Percentiles rank a stretch among this genome's conserved stretches.
These are phyloP conservation scores for Gillenia trifoliata DNA, from an alignment of 306 rosid species.

Conservation along the genomic window DNA sequence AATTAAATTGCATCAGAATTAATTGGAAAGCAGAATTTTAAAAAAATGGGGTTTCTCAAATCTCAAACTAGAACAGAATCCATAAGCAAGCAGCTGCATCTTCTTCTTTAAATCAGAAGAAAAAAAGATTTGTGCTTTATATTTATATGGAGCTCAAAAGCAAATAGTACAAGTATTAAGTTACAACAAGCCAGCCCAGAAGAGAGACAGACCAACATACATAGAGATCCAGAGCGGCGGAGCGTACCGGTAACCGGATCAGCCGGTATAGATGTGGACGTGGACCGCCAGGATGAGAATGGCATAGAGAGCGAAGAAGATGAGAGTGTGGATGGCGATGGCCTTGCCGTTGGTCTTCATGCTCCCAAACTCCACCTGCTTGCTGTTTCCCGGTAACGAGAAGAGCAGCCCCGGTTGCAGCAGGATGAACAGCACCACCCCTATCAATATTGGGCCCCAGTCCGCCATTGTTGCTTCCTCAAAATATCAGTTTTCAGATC, in stretches of 20 bases:
- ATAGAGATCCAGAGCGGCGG: constrained; percentile 1
- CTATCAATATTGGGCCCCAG: constrained; percentile 93
- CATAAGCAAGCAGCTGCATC: neutral
- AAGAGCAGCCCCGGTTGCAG: constrained; percentile 87
- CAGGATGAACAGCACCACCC: constrained; percentile 80
- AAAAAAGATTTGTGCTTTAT: neutral
- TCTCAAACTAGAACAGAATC: neutral
- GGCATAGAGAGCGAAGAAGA: constrained; percentile 73
- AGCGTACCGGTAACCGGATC: constrained; percentile 13
- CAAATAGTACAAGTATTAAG: neutral
- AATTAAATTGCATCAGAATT: no score
- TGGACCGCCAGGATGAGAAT: constrained; percentile 63
- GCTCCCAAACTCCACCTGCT: constrained; percentile 66
- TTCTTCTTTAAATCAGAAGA: neutral
- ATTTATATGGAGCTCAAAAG: neutral
- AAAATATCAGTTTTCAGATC: neutral
- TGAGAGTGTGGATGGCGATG: constrained; percentile 74
- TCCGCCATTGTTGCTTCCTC: constrained; percentile 51
- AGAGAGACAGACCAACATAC: neutral
- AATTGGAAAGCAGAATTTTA: no score
- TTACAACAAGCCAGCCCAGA: neutral
- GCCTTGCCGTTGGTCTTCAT: constrained; percentile 95
- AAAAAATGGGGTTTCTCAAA: no score
- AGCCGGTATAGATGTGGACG: constrained; percentile 84
- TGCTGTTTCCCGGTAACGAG: constrained; percentile 66